phyloP scores from a whole-genome alignment of 2,329 filamentous ascomycete species.

The Curvularia eragrostidis region DNA sequence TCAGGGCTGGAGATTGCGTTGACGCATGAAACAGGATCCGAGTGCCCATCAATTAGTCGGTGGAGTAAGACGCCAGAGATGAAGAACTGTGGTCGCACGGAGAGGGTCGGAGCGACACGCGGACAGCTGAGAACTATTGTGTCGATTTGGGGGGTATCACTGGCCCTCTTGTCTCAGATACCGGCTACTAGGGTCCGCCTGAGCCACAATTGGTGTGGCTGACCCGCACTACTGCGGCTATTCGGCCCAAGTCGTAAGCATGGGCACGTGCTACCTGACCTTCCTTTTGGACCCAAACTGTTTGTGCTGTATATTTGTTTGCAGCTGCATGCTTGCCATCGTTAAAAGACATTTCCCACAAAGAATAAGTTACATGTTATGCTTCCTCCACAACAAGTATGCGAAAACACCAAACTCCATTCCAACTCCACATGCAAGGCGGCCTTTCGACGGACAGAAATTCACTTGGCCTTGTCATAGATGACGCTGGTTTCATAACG shows the following conservation, averaged over 20 bases:
- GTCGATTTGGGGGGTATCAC: conserved; percentile 15
- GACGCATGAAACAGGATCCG: conserved; percentile 31
- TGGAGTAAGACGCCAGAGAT: conserved; percentile 6
- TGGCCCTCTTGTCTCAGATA: conserved; percentile 23
- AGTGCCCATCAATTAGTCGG: conserved; percentile 33
- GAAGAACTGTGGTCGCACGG: conserved; percentile 12
- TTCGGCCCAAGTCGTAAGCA: conserved; percentile 3
- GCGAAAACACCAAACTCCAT: conserved; percentile 38
- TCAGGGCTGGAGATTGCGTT: conserved; percentile 35
- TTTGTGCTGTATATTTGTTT: conserved; percentile 24
- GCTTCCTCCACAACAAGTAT: conserved; percentile 25
- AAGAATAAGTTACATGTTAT: conserved; percentile 24
- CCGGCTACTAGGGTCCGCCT: conserved; percentile 10
- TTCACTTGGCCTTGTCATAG: conserved; percentile 7
- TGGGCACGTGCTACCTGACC: not conserved
- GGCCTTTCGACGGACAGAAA: conserved; percentile 11
- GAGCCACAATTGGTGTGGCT: conserved; percentile 22
- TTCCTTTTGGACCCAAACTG: not conserved
- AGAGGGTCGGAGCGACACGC: conserved; percentile 20
- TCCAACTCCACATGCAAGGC: conserved; percentile 29
- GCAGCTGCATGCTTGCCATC: conserved; percentile 19
- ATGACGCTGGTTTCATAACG: conserved; percentile 13
- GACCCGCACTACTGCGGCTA: conserved; percentile 24
- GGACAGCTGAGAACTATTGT: conserved; percentile 5
- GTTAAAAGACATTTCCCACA: conserved; percentile 12